These are phyloP conservation scores for Colletotrichum sublineola DNA, from an alignment of 2,329 filamentous ascomycete genomes.

Conservation along the genomic window DNA sequence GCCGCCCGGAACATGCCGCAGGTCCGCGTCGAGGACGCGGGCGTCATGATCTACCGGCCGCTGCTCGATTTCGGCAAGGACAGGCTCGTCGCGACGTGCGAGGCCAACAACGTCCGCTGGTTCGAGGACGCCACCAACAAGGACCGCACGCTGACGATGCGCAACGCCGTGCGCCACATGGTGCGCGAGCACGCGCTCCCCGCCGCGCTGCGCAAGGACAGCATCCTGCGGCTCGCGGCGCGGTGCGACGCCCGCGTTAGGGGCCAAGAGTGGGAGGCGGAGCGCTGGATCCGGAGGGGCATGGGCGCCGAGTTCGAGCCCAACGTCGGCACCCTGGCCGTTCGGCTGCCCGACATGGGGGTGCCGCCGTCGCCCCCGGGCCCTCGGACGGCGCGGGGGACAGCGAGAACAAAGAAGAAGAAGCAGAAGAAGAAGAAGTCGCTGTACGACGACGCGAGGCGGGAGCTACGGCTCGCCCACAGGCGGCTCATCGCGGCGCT, in stretches of 20 bases:
- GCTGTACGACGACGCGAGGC: conserved; percentile 23
- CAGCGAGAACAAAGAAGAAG: too few species aligned
- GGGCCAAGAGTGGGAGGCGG: conserved; percentile 64
- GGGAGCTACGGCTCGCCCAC: conserved; percentile 50
- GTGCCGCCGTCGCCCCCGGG: too few species aligned
- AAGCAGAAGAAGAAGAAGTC: background rate
- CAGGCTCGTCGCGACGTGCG: conserved; percentile 80
- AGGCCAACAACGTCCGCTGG: conserved; percentile 76
- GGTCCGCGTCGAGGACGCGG: conserved; percentile 70
- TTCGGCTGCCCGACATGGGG: conserved; percentile 58
- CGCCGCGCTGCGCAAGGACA: conserved; percentile 73
- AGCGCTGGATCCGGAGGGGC: conserved; percentile 64
- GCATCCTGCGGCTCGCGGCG: conserved; percentile 72
- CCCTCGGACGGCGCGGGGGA: conserved; percentile 12
- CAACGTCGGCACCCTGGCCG: conserved; percentile 61
- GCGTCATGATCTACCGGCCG: conserved; percentile 77
- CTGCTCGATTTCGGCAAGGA: conserved; percentile 79
- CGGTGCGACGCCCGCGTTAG: conserved; percentile 61
- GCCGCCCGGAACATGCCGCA: conserved; percentile 33
- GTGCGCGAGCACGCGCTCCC: conserved; percentile 73
- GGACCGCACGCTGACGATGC: conserved; percentile 79
- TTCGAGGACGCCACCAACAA: conserved; percentile 88
- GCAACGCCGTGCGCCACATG: conserved; percentile 85
- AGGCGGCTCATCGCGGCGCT: conserved; percentile 61
- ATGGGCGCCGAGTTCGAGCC: conserved; percentile 62